Evolutionary conservation across 2,329 filamentous ascomycete species (phyloP).

Genomic region (Epichloe scottii): DNA sequence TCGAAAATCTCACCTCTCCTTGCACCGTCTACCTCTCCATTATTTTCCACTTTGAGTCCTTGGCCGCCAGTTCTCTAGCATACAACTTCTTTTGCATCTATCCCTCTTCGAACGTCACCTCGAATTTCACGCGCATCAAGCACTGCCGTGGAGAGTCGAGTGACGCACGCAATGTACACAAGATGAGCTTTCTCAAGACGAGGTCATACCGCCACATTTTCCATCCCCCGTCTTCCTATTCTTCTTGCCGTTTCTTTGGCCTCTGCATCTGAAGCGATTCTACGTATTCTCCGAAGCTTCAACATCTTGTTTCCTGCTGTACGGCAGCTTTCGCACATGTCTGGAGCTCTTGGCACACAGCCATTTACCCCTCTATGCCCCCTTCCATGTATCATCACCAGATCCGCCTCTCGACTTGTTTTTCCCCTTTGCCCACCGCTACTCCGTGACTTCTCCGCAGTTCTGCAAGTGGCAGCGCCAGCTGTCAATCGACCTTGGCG

Average conservation of each 20-base stretch:
- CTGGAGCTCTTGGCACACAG: background rate
- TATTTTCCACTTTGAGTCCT: background rate
- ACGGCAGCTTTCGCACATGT: background rate
- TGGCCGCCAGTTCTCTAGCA: background rate
- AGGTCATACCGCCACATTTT: constrained; percentile 15
- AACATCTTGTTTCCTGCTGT: background rate
- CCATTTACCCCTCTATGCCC: background rate
- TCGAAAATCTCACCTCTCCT: background rate
- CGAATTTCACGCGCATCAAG: background rate
- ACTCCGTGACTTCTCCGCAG: background rate
- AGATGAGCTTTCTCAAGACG: constrained; percentile 33
- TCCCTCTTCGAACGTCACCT: background rate
- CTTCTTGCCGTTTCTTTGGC: background rate
- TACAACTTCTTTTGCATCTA: background rate
- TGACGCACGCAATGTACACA: constrained; percentile 24
- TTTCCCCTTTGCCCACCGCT: background rate
- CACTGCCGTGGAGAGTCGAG: background rate
- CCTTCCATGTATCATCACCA: constrained; percentile 1
- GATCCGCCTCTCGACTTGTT: background rate
- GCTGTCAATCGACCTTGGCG: constrained; percentile 7
- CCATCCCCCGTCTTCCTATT: background rate
- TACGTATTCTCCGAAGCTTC: background rate
- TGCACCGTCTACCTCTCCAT: background rate
- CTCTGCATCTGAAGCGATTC: background rate
- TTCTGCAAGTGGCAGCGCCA: constrained; percentile 5